Evolutionary conservation across 75 land plant species (phyloP).

Genomic region (Larix kaempferi): DNA sequence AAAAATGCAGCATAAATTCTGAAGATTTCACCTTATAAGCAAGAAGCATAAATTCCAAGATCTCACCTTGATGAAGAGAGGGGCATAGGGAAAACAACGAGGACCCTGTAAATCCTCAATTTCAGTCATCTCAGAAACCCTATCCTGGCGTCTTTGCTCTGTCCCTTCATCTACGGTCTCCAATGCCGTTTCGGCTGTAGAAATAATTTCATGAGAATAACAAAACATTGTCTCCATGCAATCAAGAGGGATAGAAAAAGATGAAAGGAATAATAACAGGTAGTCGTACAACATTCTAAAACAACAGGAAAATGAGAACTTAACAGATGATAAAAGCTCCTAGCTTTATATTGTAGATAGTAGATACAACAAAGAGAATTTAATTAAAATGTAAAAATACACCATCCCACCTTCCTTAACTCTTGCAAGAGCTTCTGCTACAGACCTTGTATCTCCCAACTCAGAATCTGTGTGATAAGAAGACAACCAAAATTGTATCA

Average conservation of each 20-base stretch:
- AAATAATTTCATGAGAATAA: not conserved
- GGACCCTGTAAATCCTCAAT: slow-evolving; percentile 91
- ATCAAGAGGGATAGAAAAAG: not conserved
- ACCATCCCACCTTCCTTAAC: slow-evolving; percentile 59
- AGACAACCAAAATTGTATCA: not conserved
- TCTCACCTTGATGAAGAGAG: slow-evolving; percentile 78
- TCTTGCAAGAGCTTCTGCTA: slow-evolving; percentile 92
- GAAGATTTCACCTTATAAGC: not conserved
- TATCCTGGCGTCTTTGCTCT: slow-evolving; percentile 36
- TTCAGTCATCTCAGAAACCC: slow-evolving; percentile 66
- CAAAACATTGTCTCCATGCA: not conserved
- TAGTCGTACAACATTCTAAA: not conserved
- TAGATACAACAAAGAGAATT: not conserved
- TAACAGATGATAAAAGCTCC: not conserved
- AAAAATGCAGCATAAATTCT: not conserved
- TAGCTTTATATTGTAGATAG: not conserved
- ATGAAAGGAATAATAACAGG: not conserved
- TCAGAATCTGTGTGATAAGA: slow-evolving; percentile 47
- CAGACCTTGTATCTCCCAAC: slow-evolving; percentile 68
- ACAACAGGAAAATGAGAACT: not conserved
- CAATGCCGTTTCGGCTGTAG: slow-evolving; percentile 32
- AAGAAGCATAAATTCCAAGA: not conserved
- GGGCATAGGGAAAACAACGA: slow-evolving; percentile 53
- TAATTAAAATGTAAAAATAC: slow-evolving; percentile 4
- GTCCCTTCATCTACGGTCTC: slow-evolving; percentile 34